Evolutionary conservation across 805 yeast genomes (phyloP), one percentile per base, ranked within the genome.

Genomic region (Hanseniaspora nectarophila): DNA sequence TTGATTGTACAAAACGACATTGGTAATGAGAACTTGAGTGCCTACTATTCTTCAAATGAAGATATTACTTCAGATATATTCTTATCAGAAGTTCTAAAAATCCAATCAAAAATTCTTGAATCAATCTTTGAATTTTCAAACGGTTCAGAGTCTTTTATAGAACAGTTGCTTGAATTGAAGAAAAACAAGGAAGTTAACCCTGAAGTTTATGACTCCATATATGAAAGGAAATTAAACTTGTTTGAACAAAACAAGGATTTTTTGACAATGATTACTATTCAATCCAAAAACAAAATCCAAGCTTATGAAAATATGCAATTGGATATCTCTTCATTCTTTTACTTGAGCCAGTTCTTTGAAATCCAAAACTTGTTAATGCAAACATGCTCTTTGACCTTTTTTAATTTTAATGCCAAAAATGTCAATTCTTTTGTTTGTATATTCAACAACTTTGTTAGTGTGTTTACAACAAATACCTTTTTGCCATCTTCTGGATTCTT

Each of bases 341-440:
- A 32, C 9, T n/a, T 52, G 32, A 40, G 21, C 21, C 43, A 34
- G 13, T 49, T 33, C 32, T 49, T 53, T 23, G 51, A 56, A 39
- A 57, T 55, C n/a, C 81, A 81, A 61, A 66, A 77, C 23, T 62
- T 67, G 50, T 75, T 77, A 21, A 66, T 84, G 32, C 82, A 82
- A 61, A 73, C 81, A n/a, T 71, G 85, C 7, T 73, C 79, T 6
- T 58, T 63, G 29, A 47, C 61, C 16, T 60, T 62, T 15, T 54
- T 61, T 7, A 46, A 62, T 5, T 73, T 78, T 45, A 81, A 83
- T 9, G 65, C 70, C 38, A 67, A 75, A 34, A 71, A 72, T 16
- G 59, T 70, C n/a, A 70, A 69, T 0, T 64, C 67, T 4, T 72
- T 79, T 31, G 65, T 71, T 32, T 63, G 69, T 3, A 59, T 76